Conservation (phyloP, 352 stramenopile species). For the Phytophthora pinifolia region DNA sequence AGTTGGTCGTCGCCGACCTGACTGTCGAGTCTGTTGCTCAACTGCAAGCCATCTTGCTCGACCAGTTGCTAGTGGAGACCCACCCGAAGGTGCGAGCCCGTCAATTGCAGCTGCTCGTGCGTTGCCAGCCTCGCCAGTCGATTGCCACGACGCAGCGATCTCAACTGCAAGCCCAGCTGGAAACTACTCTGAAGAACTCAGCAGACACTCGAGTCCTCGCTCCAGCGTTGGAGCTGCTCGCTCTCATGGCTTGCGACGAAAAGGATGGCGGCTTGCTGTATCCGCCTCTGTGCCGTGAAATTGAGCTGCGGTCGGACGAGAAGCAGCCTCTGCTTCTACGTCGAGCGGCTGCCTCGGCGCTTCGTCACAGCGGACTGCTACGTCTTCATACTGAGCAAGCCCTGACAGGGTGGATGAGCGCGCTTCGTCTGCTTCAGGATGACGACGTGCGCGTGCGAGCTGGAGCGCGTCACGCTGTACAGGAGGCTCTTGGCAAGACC, state of each 20-base stretch:
- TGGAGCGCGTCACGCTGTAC: slow-evolving; percentile 34
- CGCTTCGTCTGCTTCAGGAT: slow-evolving; percentile 70
- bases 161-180: slow-evolving; percentile 27
- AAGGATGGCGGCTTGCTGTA: slow-evolving; percentile 22
- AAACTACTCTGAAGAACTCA: slow-evolving; percentile 36
- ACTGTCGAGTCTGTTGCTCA: slow-evolving; percentile 11
- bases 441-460: slow-evolving; percentile 47
- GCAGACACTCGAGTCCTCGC: slow-evolving; percentile 55
- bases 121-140: slow-evolving; percentile 31
- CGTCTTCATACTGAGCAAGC: slow-evolving; percentile 19
- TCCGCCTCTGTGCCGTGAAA: slow-evolving; percentile 38
- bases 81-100: slow-evolving; percentile 67
- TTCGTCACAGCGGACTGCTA: slow-evolving; percentile 53
- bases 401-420: slow-evolving; percentile 56
- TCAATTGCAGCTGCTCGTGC: slow-evolving; percentile 53
- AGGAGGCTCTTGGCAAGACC: slow-evolving; percentile 28
- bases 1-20: slow-evolving; percentile 15
- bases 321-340: slow-evolving; percentile 63
- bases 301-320: slow-evolving; percentile 47
- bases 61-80: slow-evolving; percentile 57
- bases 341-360: slow-evolving; percentile 49
- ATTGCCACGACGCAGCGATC: slow-evolving; percentile 8
- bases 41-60: slow-evolving; percentile 42
- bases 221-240: slow-evolving; percentile 61
- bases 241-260: slow-evolving; percentile 34